Evolutionary conservation across 2,329 filamentous ascomycete genomes (phyloP).

Genomic region (Fusarium illudens): DNA sequence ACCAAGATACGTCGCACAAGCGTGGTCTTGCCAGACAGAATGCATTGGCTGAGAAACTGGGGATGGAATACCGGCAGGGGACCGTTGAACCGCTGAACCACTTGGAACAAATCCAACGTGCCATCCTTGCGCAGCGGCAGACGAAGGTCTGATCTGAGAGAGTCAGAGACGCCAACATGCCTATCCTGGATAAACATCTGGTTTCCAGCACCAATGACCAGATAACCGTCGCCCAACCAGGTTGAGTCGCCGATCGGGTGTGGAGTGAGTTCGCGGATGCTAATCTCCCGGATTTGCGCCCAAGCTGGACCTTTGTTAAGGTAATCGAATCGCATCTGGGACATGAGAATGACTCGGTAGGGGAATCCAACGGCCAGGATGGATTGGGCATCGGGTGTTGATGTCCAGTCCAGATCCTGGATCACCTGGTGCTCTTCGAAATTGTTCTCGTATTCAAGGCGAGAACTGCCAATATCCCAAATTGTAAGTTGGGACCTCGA

Average conservation of each 20-base stretch:
- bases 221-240: conserved; percentile 85
- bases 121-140: conserved; percentile 59
- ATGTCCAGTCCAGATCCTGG: conserved; percentile 92
- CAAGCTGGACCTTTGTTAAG: conserved; percentile 88
- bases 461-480: conserved; percentile 85
- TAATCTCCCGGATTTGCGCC: conserved; percentile 84
- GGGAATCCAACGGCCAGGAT: conserved; percentile 93
- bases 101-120: conserved; percentile 77
- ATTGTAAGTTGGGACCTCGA: conserved; percentile 81
- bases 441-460: conserved; percentile 81
- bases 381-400: conserved; percentile 86
- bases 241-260: conserved; percentile 93
- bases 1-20: conserved; percentile 78
- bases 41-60: conserved; percentile 86
- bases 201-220: conserved; percentile 90
- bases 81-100: conserved; percentile 85
- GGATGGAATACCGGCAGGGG: conserved; percentile 92
- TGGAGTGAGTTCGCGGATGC: conserved; percentile 81
- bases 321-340: conserved; percentile 92
- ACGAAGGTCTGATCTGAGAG: conserved; percentile 62
- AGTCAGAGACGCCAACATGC: conserved; percentile 70
- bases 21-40: conserved; percentile 77
- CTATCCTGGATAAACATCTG: conserved; percentile 88
- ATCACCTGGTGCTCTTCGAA: conserved; percentile 79
- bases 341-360: conserved; percentile 82